Base-by-base conservation (phyloP, 345 rosid genomes). In the Mallotus nudiflorus region DNA sequence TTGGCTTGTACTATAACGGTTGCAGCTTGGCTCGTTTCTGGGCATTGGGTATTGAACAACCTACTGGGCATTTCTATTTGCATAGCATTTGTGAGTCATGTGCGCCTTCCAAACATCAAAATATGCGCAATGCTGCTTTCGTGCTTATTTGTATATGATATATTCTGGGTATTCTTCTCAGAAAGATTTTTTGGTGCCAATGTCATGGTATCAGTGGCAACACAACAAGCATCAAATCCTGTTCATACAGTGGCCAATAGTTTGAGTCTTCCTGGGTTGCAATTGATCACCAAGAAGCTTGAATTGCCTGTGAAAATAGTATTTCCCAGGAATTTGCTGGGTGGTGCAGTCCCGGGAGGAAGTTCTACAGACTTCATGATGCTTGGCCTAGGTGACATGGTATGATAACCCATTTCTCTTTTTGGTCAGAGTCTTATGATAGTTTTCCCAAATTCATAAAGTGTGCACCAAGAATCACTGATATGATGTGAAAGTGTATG, bases 311-410 rank as follows among this genome's bases (percentile, higher is more conserved):
- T 95, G 67, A 95, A 95, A 77, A 92, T 95, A 78, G 86, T 95
- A 39, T 89, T 92, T 53, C 97, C 97, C 0, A 80, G 92, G 82
- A 88, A 95, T 79, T 74, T 95, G 84, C 74, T 92, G 55, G 92
- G 97, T 15, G 82, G 96, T 65, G 76, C 89, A 25, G 75, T 82
- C 22, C 83, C 91, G 19, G 93, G 90, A 69, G 85, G 82, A 70
- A 85, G 68, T 72, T 77, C 87, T 59, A 73, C 87, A 3, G 94
- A 95, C 70, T 95, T 85, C 85, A 92, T 92, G 97, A 92, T 95
- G 97, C 97, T 95, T 69, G 97, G 99, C 67, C 99, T 95, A 29
- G 99, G 99, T 71, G 99, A 95, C 84, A 92, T 95, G 99, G 99
- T 95, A 88, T 54, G 75, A 55, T 39, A 12, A 71, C 48, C 72